Evolutionary conservation across 495 filamentous ascomycete species (phyloP).

Genomic region (Hypomontagnella submonticulosa): DNA sequence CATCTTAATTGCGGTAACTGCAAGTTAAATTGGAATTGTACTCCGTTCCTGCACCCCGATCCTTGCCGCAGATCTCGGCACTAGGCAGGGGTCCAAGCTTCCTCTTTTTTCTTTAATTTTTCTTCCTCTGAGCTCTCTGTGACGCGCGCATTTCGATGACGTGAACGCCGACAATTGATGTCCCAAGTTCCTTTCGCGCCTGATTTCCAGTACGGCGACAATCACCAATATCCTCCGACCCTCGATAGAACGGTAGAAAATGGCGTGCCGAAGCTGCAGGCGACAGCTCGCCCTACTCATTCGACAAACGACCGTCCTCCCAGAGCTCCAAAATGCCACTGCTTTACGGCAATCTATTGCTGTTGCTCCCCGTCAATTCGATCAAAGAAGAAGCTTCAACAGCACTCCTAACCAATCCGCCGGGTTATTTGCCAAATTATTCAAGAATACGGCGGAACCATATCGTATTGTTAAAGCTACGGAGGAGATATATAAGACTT

Average conservation of each 20-base stretch:
- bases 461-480: constrained; percentile 83
- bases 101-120: constrained; percentile 21
- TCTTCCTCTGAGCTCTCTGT: constrained; percentile 12
- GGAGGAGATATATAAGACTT: constrained; percentile 80
- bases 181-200: background rate
- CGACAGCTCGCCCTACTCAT: constrained; percentile 44
- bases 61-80: constrained; percentile 32
- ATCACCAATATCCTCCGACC: background rate
- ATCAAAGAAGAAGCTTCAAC: constrained; percentile 38
- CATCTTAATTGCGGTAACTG: too few relatives aligned
- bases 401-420: constrained; percentile 36
- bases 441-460: constrained; percentile 65
- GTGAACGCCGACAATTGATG: constrained; percentile 27
- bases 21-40: too few relatives aligned
- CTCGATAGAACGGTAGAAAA: constrained; percentile 29
- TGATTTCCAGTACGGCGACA: constrained; percentile 16
- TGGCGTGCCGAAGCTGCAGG: constrained; percentile 51
- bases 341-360: constrained; percentile 26
- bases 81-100: constrained; percentile 30
- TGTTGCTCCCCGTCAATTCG: constrained; percentile 5
- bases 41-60: background rate
- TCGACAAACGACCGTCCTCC: constrained; percentile 37
- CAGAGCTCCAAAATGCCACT: constrained; percentile 36
- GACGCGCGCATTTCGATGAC: constrained; percentile 40
- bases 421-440: constrained; percentile 8